Percentiles rank a stretch among this genome's conserved stretches.
phyloP scores from a whole-genome alignment of 768 basidiomycete species.

The Rickenella mellea region DNA sequence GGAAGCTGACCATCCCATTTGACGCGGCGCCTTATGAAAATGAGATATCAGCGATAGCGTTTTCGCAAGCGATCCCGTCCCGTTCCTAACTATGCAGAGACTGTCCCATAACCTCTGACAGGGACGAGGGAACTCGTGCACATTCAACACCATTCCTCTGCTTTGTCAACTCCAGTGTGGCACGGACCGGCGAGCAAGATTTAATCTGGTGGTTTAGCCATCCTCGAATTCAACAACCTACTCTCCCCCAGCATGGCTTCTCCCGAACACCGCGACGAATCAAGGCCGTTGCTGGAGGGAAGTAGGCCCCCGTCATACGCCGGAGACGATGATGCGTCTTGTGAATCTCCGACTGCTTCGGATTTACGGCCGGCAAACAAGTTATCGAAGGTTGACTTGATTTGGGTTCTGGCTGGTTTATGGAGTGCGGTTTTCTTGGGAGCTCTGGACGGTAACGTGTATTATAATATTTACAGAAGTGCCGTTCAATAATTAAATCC shows the following conservation, averaged over 20 bases:
- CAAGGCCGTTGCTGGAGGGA: constrained; percentile 47
- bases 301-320: constrained; percentile 38
- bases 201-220: too few species aligned
- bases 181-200: too few species aligned
- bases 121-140: too few species aligned
- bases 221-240: background rate
- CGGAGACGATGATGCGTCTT: constrained; percentile 24
- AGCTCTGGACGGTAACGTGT: constrained; percentile 65
- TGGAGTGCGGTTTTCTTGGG: constrained; percentile 82
- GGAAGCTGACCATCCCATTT: too few species aligned
- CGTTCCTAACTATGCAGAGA: too few species aligned
- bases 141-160: too few species aligned
- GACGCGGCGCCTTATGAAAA: too few species aligned
- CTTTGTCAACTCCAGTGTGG: too few species aligned
- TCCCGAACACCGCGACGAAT: constrained; percentile 39
- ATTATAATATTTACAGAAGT: constrained; percentile 7
- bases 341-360: too few species aligned
- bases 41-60: too few species aligned
- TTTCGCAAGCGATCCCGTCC: too few species aligned
- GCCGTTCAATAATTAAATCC: background rate
- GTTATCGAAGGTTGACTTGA: constrained; percentile 43
- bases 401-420: constrained; percentile 66
- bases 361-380: constrained; percentile 27
- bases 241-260: constrained; percentile 22
- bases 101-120: too few species aligned